Evolutionary conservation across 306 rosid species (phyloP).

Genomic region (Pyrus bretschneideri): DNA sequence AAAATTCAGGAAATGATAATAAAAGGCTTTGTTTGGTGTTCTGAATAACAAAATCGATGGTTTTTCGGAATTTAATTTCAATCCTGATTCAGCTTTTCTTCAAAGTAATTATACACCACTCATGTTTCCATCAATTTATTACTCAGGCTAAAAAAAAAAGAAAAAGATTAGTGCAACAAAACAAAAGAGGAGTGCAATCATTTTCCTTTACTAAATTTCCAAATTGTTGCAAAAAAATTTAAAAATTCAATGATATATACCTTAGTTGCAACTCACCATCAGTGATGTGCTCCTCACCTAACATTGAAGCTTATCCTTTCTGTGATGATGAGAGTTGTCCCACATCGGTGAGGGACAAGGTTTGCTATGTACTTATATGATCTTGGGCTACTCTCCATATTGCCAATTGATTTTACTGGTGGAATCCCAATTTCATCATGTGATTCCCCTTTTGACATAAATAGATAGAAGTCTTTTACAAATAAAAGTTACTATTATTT

Average conservation of each 20-base stretch:
- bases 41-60: background rate
- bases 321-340: background rate
- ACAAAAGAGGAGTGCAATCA: background rate
- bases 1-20: background rate
- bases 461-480: background rate
- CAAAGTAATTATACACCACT: background rate
- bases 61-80: background rate
- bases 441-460: background rate
- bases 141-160: background rate
- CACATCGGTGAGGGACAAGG: too few species aligned
- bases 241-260: background rate
- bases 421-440: too few species aligned
- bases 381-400: too few species aligned
- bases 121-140: background rate
- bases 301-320: background rate
- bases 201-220: background rate
- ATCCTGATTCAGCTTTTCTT: background rate
- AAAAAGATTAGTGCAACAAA: background rate
- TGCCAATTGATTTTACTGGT: too few species aligned
- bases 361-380: too few species aligned
- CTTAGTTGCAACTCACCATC: background rate
- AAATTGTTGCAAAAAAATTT: background rate
- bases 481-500: background rate
- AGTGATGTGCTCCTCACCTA: slow-evolving; percentile 20
- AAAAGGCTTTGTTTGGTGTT: background rate